These are phyloP conservation scores for Avena insularis DNA, from an alignment of 176 grass and related monocot genomes.

Conservation along the genomic window DNA sequence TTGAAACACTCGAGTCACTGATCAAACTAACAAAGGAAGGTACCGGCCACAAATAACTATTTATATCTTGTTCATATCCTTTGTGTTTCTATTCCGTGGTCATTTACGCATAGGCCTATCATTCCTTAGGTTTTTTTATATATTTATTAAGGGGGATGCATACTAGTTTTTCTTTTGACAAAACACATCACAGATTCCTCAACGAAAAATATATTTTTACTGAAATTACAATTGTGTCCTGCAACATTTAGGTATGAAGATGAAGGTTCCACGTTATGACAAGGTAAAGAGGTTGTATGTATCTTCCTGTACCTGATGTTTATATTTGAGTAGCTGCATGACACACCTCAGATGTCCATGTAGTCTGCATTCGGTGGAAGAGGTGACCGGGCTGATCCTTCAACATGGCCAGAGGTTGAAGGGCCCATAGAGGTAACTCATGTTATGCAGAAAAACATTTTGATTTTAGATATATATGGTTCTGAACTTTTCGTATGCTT, in stretches of 20 bases:
- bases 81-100: conserved; percentile 27
- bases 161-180: not conserved
- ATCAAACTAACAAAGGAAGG: conserved; percentile 92
- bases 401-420: conserved; percentile 89
- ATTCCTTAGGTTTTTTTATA: not conserved
- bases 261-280: conserved; percentile 95
- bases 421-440: conserved; percentile 79
- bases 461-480: conserved; percentile 25
- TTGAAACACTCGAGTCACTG: conserved; percentile 80
- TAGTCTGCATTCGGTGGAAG: conserved; percentile 96
- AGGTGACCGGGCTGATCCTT: conserved; percentile 94
- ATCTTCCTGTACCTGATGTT: conserved; percentile 27
- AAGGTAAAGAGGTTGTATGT: conserved; percentile 75
- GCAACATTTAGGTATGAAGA: conserved; percentile 76
- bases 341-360: conserved; percentile 54
- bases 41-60: conserved; percentile 41
- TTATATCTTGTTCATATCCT: conserved; percentile 4
- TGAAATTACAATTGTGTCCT: conserved; percentile 43
- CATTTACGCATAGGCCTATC: not conserved
- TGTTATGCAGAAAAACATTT: not conserved
- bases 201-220: conserved; percentile 3
- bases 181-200: not conserved
- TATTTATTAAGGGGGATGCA: not conserved
- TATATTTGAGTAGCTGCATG: conserved; percentile 43
- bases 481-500: conserved; percentile 38